These are phyloP conservation scores for Boletus patriciae DNA, from an alignment of 768 basidiomycete genomes.

Conservation along the genomic window DNA sequence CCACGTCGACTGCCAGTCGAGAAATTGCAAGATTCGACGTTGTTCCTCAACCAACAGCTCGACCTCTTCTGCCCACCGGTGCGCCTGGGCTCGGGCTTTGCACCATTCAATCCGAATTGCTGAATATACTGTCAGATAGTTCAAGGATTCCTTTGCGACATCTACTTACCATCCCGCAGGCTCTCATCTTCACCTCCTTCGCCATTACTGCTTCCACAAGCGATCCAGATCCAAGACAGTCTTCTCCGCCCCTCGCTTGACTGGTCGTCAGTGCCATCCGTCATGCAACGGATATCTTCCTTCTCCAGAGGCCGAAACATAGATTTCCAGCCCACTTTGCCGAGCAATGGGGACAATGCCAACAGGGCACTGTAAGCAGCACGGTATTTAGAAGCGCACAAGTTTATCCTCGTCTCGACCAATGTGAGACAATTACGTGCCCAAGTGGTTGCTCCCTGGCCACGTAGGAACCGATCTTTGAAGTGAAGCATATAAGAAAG, in stretches of 20 bases:
- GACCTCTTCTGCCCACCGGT: neutral
- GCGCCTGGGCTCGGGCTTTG: no score
- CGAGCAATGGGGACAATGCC: neutral
- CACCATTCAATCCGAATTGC: no score
- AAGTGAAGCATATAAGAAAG: neutral
- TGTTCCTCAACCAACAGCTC: neutral
- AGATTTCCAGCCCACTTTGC: neutral
- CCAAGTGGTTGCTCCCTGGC: neutral
- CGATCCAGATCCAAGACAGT: no score
- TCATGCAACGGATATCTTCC: neutral
- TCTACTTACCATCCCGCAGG: no score
- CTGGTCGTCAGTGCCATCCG: neutral
- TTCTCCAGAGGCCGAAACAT: neutral
- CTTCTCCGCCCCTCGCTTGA: neutral
- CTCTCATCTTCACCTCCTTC: no score
- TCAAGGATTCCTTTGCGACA: no score
- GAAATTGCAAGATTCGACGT: neutral
- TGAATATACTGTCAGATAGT: no score
- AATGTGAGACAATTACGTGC: neutral
- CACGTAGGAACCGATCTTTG: neutral
- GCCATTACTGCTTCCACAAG: no score
- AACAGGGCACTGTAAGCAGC: neutral
- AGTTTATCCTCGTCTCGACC: neutral
- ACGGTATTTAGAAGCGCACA: neutral
- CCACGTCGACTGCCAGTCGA: no score